Base-by-base conservation (phyloP, 108 stramenopile species). In the Mediolabrus comicus region DNA sequence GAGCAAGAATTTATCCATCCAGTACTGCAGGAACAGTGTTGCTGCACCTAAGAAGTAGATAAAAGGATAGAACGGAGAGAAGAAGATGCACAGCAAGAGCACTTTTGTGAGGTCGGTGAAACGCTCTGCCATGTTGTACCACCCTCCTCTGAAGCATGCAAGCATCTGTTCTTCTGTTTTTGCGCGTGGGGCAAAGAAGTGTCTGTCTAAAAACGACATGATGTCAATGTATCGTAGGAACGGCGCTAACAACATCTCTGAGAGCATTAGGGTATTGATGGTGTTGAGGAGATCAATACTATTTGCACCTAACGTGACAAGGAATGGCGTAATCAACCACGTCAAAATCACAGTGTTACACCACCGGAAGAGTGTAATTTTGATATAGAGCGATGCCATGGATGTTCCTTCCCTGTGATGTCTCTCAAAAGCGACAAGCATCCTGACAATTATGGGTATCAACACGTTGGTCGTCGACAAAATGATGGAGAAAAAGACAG, bases 301-400 rank as follows among this genome's bases (percentile, higher is more conserved):
- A 5, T 59, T 72, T 11, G 53, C 60, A 29, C 79, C 79, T 14
- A 91, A 36, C 0, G 77, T 80, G 11, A 61, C 52, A 7, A 84
- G 80, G 36, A 87, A 82, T 1, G 86, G 86, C 27, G 87, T 88
- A 11, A 86, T 83, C 61, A 56, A 58, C 81, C 62, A 75, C 22
- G 79, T 79, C 2, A 89, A 16, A 10, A 87, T 72, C 10, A 83
- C 89, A 10, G 86, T 85, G 58, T 90, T 90, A 31, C 80, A 56
- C 90, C 90, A 94, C 67, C 92, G 87, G 43, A 89, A 90, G 31
- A 91, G 55, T 24, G 90, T 86, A 67, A 94, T 86, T 62, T 91
- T 91, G 2, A 88, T 36, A 64, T 88, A 94, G 0, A 94, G 67
- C 9, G 86, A 86, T 7, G 65, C 28, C 59, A 88, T 89, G 38